A percentile compares a stretch with the other conserved stretches of the same genome.
phyloP scores from a whole-genome alignment of 495 filamentous ascomycete genomes.

The Neurospora sp. region DNA sequence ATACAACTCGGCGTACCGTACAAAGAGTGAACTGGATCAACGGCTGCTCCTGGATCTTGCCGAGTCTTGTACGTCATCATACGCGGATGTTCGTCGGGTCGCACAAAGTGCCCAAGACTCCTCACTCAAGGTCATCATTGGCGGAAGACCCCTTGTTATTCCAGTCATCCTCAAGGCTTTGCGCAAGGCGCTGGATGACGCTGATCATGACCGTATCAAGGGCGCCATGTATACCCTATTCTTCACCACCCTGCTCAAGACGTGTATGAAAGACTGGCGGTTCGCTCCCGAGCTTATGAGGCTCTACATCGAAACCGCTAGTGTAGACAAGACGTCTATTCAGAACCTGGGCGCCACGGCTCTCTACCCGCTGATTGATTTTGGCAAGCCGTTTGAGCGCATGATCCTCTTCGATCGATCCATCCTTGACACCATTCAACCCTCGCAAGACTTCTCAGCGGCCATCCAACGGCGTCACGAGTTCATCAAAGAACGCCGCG shows the following conservation, averaged over 20 bases:
- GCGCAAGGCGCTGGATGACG: conserved; percentile 68
- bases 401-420: conserved; percentile 78
- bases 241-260: conserved; percentile 81
- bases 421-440: conserved; percentile 62
- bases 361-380: conserved; percentile 81
- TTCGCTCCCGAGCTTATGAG: conserved; percentile 79
- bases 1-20: conserved; percentile 81
- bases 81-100: conserved; percentile 88
- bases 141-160: conserved; percentile 76
- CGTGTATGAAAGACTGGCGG: conserved; percentile 81
- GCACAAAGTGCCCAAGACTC: conserved; percentile 89
- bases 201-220: conserved; percentile 84
- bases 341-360: conserved; percentile 78
- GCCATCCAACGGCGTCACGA: conserved; percentile 56
- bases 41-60: conserved; percentile 77
- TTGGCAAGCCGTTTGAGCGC: conserved; percentile 71
- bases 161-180: conserved; percentile 72
- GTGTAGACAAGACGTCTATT: conserved; percentile 85
- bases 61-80: conserved; percentile 82
- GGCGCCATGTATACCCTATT: conserved; percentile 83
- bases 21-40: conserved; percentile 76
- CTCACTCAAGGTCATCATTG: conserved; percentile 84
- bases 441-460: conserved; percentile 52
- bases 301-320: conserved; percentile 79
- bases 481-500: conserved; percentile 62